A percentile compares a stretch with the other conserved stretches of the same genome.
Conservation (phyloP, 1,284 basidiomycete species). For the Coniophora puteana region DNA sequence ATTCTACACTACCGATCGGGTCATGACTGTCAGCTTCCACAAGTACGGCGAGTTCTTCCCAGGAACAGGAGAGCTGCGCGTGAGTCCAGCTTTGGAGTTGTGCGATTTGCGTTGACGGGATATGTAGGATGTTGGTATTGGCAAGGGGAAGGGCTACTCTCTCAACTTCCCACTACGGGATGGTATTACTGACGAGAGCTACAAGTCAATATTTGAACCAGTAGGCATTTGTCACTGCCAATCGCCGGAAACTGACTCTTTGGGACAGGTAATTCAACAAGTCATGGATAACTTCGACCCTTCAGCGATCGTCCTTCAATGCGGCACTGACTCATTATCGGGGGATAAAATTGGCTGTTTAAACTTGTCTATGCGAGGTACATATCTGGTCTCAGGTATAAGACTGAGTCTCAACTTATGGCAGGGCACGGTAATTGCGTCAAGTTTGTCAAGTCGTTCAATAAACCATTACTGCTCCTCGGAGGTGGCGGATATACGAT, state of each 20-base stretch:
- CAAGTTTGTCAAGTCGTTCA: conserved; percentile 95
- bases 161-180: conserved; percentile 95
- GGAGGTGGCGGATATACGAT: conserved; percentile 99
- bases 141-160: conserved; percentile 91
- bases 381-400: conserved; percentile 7
- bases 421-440: conserved; percentile 95
- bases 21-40: conserved; percentile 99
- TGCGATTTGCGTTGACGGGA: conserved; percentile 6
- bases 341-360: conserved; percentile 97
- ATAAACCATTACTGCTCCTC: conserved; percentile 87
- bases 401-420: conserved; percentile 2
- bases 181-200: conserved; percentile 94
- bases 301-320: conserved; percentile 95
- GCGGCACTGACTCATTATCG: conserved; percentile 96
- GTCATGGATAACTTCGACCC: conserved; percentile 98
- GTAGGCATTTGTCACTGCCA: conserved; percentile 41
- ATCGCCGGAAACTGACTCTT: conserved; percentile 1
- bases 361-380: conserved; percentile 95
- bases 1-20: conserved; percentile 97
- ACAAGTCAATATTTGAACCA: conserved; percentile 94
- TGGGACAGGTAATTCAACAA: conserved; percentile 80
- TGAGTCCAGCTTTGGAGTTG: conserved; percentile 33
- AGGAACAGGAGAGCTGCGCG: conserved; percentile 93
- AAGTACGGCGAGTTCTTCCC: conserved; percentile 99
- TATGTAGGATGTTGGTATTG: conserved; percentile 82